phyloP scores from a whole-genome alignment of 257 asterid species.

The Scutellaria barbata region DNA sequence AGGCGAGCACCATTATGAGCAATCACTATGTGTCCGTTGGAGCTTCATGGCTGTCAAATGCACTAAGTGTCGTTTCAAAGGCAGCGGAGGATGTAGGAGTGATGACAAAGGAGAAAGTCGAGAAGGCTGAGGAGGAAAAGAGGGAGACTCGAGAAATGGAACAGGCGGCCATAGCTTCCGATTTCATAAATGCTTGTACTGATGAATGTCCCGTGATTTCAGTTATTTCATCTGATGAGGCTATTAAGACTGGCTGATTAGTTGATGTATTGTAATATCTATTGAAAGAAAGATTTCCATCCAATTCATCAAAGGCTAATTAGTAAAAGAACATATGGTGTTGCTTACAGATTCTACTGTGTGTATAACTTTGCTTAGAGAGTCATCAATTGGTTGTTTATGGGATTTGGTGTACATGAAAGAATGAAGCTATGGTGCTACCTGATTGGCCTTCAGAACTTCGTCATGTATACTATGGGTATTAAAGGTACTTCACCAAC shows the following conservation, averaged over 20 bases:
- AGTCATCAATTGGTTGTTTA: slow-evolving; percentile 26
- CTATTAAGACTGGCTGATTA: slow-evolving; percentile 25
- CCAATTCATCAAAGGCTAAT: slow-evolving; percentile 18
- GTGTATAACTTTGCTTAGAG: slow-evolving; percentile 28
- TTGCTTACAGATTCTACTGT: slow-evolving; percentile 28
- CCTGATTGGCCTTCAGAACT: slow-evolving; percentile 40
- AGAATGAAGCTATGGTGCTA: slow-evolving; percentile 35
- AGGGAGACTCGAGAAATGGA: slow-evolving; percentile 36
- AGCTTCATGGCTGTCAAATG: slow-evolving; percentile 61
- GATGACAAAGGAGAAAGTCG: slow-evolving; percentile 57
- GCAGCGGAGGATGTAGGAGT: slow-evolving; percentile 57
- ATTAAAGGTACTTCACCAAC: slow-evolving; percentile 73
- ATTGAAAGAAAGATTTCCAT: slow-evolving; percentile 1
- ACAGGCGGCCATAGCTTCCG: slow-evolving; percentile 35
- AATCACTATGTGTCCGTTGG: slow-evolving; percentile 48
- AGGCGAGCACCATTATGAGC: slow-evolving; percentile 52
- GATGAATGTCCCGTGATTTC: slow-evolving; percentile 37
- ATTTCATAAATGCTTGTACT: slow-evolving; percentile 34
- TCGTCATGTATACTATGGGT: slow-evolving; percentile 31
- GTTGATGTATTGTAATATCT: not conserved
- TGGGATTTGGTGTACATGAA: slow-evolving; percentile 31
- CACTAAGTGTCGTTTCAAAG: slow-evolving; percentile 46
- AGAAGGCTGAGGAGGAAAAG: slow-evolving; percentile 50
- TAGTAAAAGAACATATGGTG: slow-evolving; percentile 30
- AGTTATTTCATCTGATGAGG: slow-evolving; percentile 21